A percentile compares a stretch with the other conserved stretches of the same genome.
Conservation (phyloP, 805 yeast species). For the Kuraishia piskuri region DNA sequence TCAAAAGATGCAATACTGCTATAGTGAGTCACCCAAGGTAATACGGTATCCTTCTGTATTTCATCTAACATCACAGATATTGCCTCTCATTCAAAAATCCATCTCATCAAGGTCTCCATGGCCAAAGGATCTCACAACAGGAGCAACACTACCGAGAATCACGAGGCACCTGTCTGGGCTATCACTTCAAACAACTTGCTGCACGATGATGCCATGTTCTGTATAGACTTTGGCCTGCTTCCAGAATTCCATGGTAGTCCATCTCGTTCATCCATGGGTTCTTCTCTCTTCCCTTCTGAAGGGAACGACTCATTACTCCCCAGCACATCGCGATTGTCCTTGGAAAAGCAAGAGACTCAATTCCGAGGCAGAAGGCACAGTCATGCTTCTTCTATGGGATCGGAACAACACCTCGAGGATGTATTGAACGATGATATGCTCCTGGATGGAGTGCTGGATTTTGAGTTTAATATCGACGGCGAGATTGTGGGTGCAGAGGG, state of each 20-base stretch:
- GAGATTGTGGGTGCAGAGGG: neutral
- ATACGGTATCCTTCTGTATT: too few relatives aligned
- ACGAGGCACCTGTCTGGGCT: neutral
- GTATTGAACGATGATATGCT: neutral
- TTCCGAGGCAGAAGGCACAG: neutral
- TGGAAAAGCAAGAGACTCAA: neutral
- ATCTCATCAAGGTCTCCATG: neutral
- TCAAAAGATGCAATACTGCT: conserved; percentile 38
- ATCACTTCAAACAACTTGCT: conserved; percentile 8
- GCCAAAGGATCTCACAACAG: neutral
- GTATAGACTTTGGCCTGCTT: conserved; percentile 21
- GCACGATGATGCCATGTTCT: conserved; percentile 30
- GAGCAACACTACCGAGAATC: neutral
- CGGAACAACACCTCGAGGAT: neutral
- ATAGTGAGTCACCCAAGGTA: conserved; percentile 13
- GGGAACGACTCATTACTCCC: neutral
- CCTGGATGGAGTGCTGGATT: neutral
- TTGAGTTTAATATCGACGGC: neutral
- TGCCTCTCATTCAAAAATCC: neutral
- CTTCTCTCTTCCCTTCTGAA: neutral
- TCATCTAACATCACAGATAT: neutral
- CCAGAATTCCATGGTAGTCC: conserved; percentile 7
- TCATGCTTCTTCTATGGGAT: neutral
- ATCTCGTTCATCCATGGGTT: neutral
- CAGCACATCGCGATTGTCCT: neutral